A percentile compares a stretch with the other conserved stretches of the same genome.
These are phyloP conservation scores for Hymenoscyphus linearis DNA, from an alignment of 2,329 filamentous ascomycete species.

Conservation along the genomic window DNA sequence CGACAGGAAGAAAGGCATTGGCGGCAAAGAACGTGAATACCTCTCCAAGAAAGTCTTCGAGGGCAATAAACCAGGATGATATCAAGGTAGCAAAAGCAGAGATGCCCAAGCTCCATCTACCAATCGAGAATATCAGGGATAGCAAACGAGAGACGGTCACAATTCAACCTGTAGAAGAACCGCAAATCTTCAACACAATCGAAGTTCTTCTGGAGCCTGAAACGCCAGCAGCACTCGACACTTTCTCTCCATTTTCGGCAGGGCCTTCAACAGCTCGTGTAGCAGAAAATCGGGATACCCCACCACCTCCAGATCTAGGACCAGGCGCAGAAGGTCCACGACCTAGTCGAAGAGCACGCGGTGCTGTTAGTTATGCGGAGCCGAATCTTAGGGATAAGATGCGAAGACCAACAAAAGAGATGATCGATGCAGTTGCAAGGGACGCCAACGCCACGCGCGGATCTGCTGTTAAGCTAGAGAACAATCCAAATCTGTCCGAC, in stretches of 20 bases:
- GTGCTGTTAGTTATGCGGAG: slow-evolving; percentile 74
- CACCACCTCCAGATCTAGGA: slow-evolving; percentile 54
- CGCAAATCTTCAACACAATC: slow-evolving; percentile 18
- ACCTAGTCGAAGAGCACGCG: slow-evolving; percentile 60
- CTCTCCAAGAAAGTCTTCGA: slow-evolving; percentile 50
- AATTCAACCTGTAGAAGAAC: slow-evolving; percentile 12
- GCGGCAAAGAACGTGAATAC: slow-evolving; percentile 49
- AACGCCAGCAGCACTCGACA: slow-evolving; percentile 37
- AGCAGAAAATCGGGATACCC: slow-evolving; percentile 44
- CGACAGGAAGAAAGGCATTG: slow-evolving; percentile 26
- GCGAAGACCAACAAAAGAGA: slow-evolving; percentile 70
- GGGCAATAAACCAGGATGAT: slow-evolving; percentile 34
- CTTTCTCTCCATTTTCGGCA: slow-evolving; percentile 46
- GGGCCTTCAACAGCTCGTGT: slow-evolving; percentile 34
- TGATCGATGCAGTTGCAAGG: slow-evolving; percentile 69
- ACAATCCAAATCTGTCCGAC: slow-evolving; percentile 4
- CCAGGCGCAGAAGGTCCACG: slow-evolving; percentile 53
- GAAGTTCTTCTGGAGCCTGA: slow-evolving; percentile 32
- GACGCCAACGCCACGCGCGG: slow-evolving; percentile 43
- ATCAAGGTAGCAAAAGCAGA: slow-evolving; percentile 38
- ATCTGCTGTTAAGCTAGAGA: slow-evolving; percentile 26
- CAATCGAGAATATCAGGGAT: slow-evolving; percentile 18
- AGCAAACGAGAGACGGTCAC: slow-evolving; percentile 14
- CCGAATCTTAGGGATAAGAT: slow-evolving; percentile 79
- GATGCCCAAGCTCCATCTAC: slow-evolving; percentile 17